Base-by-base conservation (phyloP, 306 rosid species). In the Sophora flavescens region DNA sequence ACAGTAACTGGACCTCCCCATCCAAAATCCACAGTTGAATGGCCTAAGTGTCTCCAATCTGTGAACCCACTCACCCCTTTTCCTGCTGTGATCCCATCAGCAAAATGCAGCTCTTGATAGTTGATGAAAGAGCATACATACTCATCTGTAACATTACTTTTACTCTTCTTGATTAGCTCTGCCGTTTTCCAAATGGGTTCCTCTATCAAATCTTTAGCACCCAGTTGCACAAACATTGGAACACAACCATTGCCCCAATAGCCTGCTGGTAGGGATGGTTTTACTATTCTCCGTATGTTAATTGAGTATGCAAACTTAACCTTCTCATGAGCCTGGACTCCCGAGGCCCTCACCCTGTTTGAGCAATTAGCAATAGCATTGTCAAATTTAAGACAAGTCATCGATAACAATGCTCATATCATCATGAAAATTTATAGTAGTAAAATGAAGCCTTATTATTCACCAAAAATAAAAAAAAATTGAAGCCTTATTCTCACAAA, bases 1-100 rank as follows among this genome's bases (percentile, higher is more conserved):
- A 94, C 96, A 18, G 90, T 88, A 13, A 91, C 91, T 0, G 98
- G 98, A 50, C 97, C 98, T 59, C 98, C 98, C 93, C 94, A 90
- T 0, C 98, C 98, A 76, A 90, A 94, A 82, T 94, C 98, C 69
- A 94, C 93, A n/a, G 84, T 80, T 0, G 97, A 89, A 71, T 91
- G 97, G 2, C 91, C 91, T 72, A 94, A 81, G 48, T 94, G 97
- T 42, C 97, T 82, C 98, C 97, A 94, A 74, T 94, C 97, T 0
- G 97, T 90, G 89, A 94, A 94, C 15, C 91, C 98, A 66, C 88
- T 90, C 77, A 91, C 96, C 68, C 89, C 83, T 38, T 81, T 85
- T 3, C 96, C 96, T 0, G 90, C 90, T 0, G 88, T 91, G 76
- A 91, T 83, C 53, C 94, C 96, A 4, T 90, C 93, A 5, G 39